Evolutionary conservation across 176 grass and related monocot genomes (phyloP).

Genomic region (Juncus effusus): DNA sequence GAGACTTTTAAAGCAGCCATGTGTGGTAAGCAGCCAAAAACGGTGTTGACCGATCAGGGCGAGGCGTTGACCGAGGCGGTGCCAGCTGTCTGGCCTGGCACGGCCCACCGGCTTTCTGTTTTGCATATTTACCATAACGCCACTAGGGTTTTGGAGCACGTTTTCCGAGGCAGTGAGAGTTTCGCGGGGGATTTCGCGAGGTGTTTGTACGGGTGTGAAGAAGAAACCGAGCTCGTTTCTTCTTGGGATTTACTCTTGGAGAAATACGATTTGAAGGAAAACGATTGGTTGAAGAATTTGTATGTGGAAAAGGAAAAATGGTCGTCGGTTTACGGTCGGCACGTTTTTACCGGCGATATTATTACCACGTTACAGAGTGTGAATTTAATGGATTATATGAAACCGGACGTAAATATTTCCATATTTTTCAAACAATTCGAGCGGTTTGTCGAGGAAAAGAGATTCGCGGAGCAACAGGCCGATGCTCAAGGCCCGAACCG

Average conservation of each 20-base stretch:
- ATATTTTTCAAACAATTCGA: constrained; percentile 57
- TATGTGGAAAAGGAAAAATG: constrained; percentile 68
- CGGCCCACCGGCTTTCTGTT: constrained; percentile 48
- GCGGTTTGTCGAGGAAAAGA: constrained; percentile 60
- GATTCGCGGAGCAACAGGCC: constrained; percentile 64
- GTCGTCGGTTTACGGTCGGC: constrained; percentile 56
- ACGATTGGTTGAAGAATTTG: constrained; percentile 71
- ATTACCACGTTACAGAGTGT: constrained; percentile 38
- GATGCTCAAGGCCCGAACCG: constrained; percentile 51
- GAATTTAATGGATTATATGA: constrained; percentile 51
- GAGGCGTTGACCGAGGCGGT: constrained; percentile 45
- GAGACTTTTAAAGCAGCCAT: constrained; percentile 67
- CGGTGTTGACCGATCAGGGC: constrained; percentile 58
- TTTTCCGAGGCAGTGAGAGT: constrained; percentile 43
- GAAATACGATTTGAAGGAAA: constrained; percentile 75
- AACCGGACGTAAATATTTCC: constrained; percentile 49
- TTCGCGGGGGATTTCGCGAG: constrained; percentile 60
- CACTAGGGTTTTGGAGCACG: constrained; percentile 40
- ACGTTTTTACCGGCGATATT: constrained; percentile 68
- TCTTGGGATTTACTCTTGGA: constrained; percentile 54
- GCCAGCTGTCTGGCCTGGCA: constrained; percentile 52
- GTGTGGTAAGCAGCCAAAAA: constrained; percentile 75
- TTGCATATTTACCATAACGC: constrained; percentile 65
- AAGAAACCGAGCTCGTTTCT: constrained; percentile 53
- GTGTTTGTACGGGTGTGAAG: constrained; percentile 56